Base-by-base conservation (phyloP, 257 asterid species). In the Vinca minor region DNA sequence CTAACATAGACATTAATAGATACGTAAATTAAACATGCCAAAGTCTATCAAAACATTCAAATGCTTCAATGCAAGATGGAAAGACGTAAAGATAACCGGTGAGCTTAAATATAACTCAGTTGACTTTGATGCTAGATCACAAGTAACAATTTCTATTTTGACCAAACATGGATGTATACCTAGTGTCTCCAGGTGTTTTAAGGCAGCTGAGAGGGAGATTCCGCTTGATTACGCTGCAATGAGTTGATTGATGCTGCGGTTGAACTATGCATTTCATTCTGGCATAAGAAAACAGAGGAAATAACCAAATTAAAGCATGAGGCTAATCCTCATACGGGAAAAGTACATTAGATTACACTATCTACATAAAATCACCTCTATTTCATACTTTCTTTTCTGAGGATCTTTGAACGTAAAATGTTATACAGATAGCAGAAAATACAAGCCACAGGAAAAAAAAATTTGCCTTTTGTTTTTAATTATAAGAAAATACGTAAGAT, bases 261-360 rank as follows among this genome's bases (percentile, higher is more conserved):
- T 26, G 53, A 9, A 35, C 59, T 42, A 8, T 18, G 20, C 29
- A 59, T 59, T 35, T 47, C 66, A 59, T 48, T 47, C 66, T 68
- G 60, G 41, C 21, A 59, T 34, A 59, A 65, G 29, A 29, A 55
- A 56, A 55, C 18, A 42, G 18, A 42, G 12, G 18, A 56, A 56
- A 2, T 29, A 32, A 56, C 5, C 18, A 17, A 2, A 56, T 15
- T 15, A 54, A 15, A 54, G 60, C 41, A 55, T 15, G 61, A 29
- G 17, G 41, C 41, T 1, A 13, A 11, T 55, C 31, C 14, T 32
- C 1, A n/a, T 13, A 29, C 13, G 14, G 41, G 25, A 31, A 55
- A 55, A 5, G 25, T 23, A n/a, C 60, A 54, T 54, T 54, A 54
- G 17, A 13, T 20, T 54, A 1, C 9, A 54, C 60, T 7, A 1